Base-by-base conservation (phyloP, 2,329 filamentous ascomycete species). In the Daldinia eschscholtzii region DNA sequence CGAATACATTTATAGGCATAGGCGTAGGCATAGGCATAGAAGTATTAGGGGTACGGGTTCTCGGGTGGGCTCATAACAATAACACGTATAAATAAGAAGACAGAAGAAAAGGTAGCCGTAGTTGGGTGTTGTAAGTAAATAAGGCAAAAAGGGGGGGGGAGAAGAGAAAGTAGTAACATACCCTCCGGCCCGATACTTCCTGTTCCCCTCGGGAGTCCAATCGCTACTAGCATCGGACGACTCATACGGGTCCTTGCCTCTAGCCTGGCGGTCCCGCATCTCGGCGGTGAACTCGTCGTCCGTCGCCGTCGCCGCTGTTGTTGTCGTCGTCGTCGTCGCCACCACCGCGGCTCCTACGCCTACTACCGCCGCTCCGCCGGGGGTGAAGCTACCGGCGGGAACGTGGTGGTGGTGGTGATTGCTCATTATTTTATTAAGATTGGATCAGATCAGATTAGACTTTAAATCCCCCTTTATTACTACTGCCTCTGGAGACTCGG, bases 221-320 rank as follows among this genome's bases (percentile, higher is more conserved):
- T 50, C 68, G 61, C 64, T 59, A 44, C 68, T 65, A 4, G 30
- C 68, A 44, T 80, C 78, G 9, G 76, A 76, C 26, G 73, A 73
- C 48, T 77, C 70, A 73, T 87, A 87, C 0, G 86, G 85, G 68
- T 89, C 83, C 73, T 88, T 88, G 58, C 87, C 87, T 44, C 88
- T 82, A 4, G 88, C 86, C 76, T 90, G 88, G 5, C 82, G 83
- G 75, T 89, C 87, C 73, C 86, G 85, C 85, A 87, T 87, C 65
- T 81, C 77, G 20, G 80, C 71, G 0, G 85, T 86, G 76, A 87
- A 85, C 58, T 65, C 58, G 30, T 63, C 67, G 53, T 15, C 48
- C 42, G 33, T 12, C 28, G 18, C 46, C 6, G 33, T 9, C 5
- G 6, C 33, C 33, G 33, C 10, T 23, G 39, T 13, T 41, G 56